Conservation (phyloP, 306 rosid species). For the Acacia confusa region DNA sequence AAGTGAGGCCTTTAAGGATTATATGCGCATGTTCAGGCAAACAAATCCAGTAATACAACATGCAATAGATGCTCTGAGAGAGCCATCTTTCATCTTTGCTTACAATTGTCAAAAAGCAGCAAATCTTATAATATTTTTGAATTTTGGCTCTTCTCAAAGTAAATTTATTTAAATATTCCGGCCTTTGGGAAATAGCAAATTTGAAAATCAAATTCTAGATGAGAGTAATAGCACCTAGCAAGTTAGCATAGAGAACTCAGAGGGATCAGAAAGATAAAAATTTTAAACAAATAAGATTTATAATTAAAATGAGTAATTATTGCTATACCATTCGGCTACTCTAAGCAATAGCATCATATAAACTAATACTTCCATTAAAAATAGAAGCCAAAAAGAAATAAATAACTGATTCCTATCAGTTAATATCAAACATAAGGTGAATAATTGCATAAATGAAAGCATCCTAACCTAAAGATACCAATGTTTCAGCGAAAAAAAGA, state of each 20-base stretch:
- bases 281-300: not conserved
- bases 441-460: not conserved
- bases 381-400: not conserved
- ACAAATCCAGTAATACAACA: not conserved
- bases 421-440: not conserved
- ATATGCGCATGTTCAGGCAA: not conserved
- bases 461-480: conserved; percentile 3
- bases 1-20: not conserved
- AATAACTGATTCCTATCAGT: not conserved
- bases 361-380: not conserved
- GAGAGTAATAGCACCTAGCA: not conserved
- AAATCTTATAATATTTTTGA: not conserved
- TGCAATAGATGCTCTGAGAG: not conserved
- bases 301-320: not conserved
- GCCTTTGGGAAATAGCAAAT: not conserved
- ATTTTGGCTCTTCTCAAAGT: not conserved
- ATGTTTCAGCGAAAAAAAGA: not conserved
- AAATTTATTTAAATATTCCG: not conserved
- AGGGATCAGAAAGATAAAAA: not conserved
- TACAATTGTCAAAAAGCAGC: not conserved
- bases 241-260: not conserved
- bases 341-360: not conserved
- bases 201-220: not conserved
- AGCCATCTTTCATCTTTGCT: not conserved
- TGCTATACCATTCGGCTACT: not conserved